phyloP scores from a whole-genome alignment of 2,329 filamentous ascomycete genomes.

The Chaetomiaceae sp. region DNA sequence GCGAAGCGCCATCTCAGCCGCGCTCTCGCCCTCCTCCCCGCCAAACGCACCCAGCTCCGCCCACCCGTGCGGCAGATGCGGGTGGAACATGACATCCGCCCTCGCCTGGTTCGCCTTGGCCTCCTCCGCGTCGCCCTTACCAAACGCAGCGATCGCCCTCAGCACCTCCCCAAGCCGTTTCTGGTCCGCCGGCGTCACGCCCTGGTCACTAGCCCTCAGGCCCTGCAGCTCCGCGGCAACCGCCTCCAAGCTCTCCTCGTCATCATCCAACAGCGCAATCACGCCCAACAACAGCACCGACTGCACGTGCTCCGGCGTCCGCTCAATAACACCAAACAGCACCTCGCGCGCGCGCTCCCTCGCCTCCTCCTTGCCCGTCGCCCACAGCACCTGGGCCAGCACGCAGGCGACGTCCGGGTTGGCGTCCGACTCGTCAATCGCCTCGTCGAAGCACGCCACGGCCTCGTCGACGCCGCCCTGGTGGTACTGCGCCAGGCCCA shows the following conservation, averaged over 20 bases:
- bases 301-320: conserved; percentile 68
- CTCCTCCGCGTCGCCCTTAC: conserved; percentile 41
- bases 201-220: conserved; percentile 61
- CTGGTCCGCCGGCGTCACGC: conserved; percentile 57
- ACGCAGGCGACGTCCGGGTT: conserved; percentile 83
- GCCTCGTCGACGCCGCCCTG: conserved; percentile 60
- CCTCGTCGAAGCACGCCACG: conserved; percentile 73
- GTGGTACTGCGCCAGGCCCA: conserved; percentile 79
- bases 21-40: conserved; percentile 37
- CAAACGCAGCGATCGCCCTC: conserved; percentile 62
- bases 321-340: conserved; percentile 75
- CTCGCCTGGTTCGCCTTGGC: conserved; percentile 61
- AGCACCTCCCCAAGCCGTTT: conserved; percentile 69
- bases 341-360: conserved; percentile 71
- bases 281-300: conserved; percentile 77
- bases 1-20: conserved; percentile 72
- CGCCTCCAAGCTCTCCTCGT: conserved; percentile 73
- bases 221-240: conserved; percentile 71
- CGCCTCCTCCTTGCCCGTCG: conserved; percentile 70
- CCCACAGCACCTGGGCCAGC: conserved; percentile 89
- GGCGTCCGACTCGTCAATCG: conserved; percentile 68
- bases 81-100: conserved; percentile 74
- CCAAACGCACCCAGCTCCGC: conserved; percentile 58
- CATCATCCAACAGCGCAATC: conserved; percentile 75
- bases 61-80: conserved; percentile 78